phyloP scores from a whole-genome alignment of 306 rosid species.

The Delonix regia region DNA sequence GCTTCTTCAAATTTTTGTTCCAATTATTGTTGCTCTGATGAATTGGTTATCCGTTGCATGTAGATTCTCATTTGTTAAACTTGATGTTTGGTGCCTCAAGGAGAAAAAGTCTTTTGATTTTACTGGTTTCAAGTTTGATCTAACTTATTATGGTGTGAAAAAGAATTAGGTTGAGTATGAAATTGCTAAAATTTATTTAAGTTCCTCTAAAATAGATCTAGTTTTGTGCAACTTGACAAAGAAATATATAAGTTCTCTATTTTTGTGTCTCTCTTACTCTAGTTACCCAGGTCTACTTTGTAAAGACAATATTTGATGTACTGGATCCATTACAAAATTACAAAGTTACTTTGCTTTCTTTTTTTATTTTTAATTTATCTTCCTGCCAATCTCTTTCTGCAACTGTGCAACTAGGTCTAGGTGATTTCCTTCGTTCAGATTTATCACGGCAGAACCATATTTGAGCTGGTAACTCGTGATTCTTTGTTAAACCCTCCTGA shows the following conservation, averaged over 20 bases:
- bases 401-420: neutral
- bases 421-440: neutral
- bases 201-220: conserved; percentile 9
- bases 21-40: conserved; percentile 20
- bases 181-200: neutral
- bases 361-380: neutral
- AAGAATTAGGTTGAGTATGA: conserved; percentile 9
- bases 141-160: conserved; percentile 1
- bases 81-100: conserved; percentile 9
- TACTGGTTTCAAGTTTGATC: neutral
- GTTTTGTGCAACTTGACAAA: neutral
- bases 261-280: neutral
- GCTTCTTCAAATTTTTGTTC: neutral
- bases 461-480: neutral
- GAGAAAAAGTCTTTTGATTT: conserved; percentile 8
- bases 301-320: neutral
- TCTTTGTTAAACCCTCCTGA: neutral
- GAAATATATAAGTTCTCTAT: neutral
- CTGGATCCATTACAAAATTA: neutral
- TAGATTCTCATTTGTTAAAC: neutral
- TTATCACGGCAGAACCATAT: neutral
- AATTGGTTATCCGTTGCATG: conserved; percentile 20
- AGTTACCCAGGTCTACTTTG: neutral
- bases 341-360: neutral
- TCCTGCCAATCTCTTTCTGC: neutral